A percentile compares a stretch with the other conserved stretches of the same genome.
phyloP scores from a whole-genome alignment of 257 asterid genomes.

The Misopates orontium region DNA sequence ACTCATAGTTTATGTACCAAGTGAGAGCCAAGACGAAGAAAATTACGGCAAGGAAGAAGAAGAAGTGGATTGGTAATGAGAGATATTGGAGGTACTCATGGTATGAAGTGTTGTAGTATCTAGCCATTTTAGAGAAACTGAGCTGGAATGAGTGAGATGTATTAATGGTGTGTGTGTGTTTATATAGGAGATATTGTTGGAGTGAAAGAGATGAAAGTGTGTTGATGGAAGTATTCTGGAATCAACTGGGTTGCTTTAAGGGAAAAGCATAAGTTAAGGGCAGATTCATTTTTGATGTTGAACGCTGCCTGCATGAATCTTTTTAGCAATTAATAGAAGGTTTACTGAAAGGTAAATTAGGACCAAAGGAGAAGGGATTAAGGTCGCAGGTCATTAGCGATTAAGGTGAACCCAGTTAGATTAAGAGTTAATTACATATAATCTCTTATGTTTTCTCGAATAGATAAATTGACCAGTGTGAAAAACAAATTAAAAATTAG shows the following conservation, averaged over 20 bases:
- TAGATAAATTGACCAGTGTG: no score
- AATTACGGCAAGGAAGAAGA: constrained; percentile 51
- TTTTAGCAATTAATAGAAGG: background rate
- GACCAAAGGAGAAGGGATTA: no score
- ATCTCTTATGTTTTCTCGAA: no score
- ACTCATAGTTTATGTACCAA: constrained; percentile 80
- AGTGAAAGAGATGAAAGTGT: constrained; percentile 3
- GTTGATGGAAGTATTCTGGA: constrained; percentile 5
- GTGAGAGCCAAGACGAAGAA: constrained; percentile 61
- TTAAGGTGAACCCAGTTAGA: no score
- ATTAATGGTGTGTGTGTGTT: constrained; percentile 7
- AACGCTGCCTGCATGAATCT: background rate
- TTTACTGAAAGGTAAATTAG: background rate
- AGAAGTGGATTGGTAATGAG: constrained; percentile 61
- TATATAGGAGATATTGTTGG: constrained; percentile 31
- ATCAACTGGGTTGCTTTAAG: constrained; percentile 22
- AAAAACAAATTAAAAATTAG: no score
- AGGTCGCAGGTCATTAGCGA: no score
- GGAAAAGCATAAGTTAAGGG: constrained; percentile 13
- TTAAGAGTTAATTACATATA: no score
- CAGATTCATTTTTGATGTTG: background rate
- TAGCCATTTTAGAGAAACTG: constrained; percentile 45
- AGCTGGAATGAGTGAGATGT: background rate
- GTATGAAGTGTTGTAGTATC: constrained; percentile 55
- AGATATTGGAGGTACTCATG: constrained; percentile 60